Evolutionary conservation across 345 rosid species (phyloP).

Genomic region (Gossypium longicalyx): DNA sequence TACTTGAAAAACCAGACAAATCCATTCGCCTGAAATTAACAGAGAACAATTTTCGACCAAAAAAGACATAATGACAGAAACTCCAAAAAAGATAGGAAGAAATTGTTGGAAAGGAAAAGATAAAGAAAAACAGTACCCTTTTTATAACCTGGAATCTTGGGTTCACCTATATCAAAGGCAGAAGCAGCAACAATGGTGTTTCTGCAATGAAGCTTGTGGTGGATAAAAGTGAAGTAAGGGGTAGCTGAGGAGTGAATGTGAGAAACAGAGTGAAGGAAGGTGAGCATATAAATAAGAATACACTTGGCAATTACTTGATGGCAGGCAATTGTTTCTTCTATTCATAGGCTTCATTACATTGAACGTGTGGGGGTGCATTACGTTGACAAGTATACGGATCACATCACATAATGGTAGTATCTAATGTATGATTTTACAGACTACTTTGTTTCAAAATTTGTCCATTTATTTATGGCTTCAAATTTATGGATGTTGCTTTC

Average conservation of each 20-base stretch:
- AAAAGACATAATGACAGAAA: neutral
- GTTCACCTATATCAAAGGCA: too few species aligned
- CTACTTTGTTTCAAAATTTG: too few species aligned
- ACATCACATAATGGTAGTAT: neutral
- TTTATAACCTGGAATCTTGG: too few species aligned
- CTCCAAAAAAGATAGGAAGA: neutral
- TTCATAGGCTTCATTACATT: slow-evolving; percentile 2
- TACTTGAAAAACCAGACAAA: neutral
- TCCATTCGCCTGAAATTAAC: neutral
- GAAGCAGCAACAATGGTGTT: too few species aligned
- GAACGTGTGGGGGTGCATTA: slow-evolving; percentile 1
- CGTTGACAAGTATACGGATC: neutral
- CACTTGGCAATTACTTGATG: slow-evolving; percentile 12
- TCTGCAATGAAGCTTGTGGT: too few species aligned
- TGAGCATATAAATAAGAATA: neutral
- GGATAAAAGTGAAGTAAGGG: too few species aligned
- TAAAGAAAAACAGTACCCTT: too few species aligned
- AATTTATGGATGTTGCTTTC: neutral
- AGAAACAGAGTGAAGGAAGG: neutral
- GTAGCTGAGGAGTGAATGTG: neutral
- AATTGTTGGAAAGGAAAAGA: neutral
- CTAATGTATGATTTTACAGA: neutral
- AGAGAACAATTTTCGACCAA: neutral
- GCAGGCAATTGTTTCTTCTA: neutral
- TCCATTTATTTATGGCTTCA: neutral